Evolutionary conservation across 768 basidiomycete species (phyloP), one percentile per base, ranked within the genome.

Genomic region (Termitomyces heimii): DNA sequence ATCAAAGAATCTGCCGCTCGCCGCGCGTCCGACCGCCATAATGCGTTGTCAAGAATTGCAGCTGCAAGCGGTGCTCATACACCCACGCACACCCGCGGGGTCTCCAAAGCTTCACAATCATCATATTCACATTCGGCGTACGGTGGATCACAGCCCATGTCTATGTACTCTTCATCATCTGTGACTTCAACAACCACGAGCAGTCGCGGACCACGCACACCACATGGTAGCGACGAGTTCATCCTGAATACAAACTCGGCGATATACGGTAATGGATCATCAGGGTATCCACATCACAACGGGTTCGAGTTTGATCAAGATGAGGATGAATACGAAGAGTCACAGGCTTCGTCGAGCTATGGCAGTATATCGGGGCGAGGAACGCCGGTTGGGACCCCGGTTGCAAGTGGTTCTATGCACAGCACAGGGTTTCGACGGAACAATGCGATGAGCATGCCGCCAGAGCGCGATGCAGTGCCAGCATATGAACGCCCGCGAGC

Each of bases 271-370:
- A 60, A 60, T 59, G 83, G 81, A 2, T 78, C 82, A 1, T 74
- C 79, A 29, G 84, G 82, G 13, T 82, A 87, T 66, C 78, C 81
- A 8, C 79, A 82, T 2, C 72, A 84, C 51, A 82, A 88, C 53
- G 87, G 86, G 9, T 90, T 92, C 64, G 89, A 86, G 43, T 75
- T 83, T 56, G 90, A 90, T 47, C 73, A 76, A 2, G 89, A 89
- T 37, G 88, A 81, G 24, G 81, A 89, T 59, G 89, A 91, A 2
- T 82, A 77, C 56, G 92, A 93, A 66, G 92, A 92, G 60, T 88
- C 88, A 65, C 82, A 84, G 2, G 75, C 80, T 5, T 70, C 81
- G 4, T 68, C 72, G 24, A 68, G 71, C 50, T 68, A 72, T 56
- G 67, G 78, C 0, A 65, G 79, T 4, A 6, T 12, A 8, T 86